Conservation (phyloP, 176 grass and related monocot species). For the Thinopyrum elongatum region DNA sequence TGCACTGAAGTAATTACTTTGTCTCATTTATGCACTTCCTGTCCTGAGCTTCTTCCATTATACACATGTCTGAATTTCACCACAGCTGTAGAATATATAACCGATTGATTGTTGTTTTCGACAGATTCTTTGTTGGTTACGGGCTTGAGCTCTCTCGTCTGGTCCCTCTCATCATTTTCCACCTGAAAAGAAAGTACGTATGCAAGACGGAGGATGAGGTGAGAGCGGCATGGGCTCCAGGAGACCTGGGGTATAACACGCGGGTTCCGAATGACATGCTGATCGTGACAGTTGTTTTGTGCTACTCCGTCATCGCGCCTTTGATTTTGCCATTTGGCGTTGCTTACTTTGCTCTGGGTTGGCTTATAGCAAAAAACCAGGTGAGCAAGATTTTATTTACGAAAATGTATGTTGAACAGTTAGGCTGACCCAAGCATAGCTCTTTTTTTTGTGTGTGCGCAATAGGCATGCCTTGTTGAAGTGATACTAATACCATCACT, state of each 20-base stretch:
- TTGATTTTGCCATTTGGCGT: slow-evolving; percentile 86
- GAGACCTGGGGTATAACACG: slow-evolving; percentile 66
- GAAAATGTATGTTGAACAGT: neutral
- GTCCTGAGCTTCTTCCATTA: neutral
- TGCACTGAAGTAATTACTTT: slow-evolving; percentile 73
- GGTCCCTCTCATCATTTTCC: slow-evolving; percentile 90
- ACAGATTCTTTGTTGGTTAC: slow-evolving; percentile 97
- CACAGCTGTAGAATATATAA: slow-evolving; percentile 9
- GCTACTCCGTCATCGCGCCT: slow-evolving; percentile 90
- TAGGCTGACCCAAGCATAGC: neutral
- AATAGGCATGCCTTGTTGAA: neutral
- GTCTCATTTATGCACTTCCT: neutral
- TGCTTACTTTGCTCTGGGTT: slow-evolving; percentile 83
- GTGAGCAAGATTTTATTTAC: slow-evolving; percentile 30
- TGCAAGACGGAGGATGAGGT: slow-evolving; percentile 93
- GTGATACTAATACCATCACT: neutral
- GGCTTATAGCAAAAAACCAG: slow-evolving; percentile 84
- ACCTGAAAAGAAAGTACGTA: slow-evolving; percentile 89
- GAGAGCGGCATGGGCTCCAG: slow-evolving; percentile 78
- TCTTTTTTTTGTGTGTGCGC: too few species aligned
- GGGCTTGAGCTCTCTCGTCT: slow-evolving; percentile 88
- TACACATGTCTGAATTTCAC: neutral
- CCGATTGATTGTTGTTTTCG: slow-evolving; percentile 16
- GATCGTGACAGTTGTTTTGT: slow-evolving; percentile 73
- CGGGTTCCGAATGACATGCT: slow-evolving; percentile 90